Conservation (phyloP, 2,329 filamentous ascomycete genomes). For the Ceratocystis cacaofunesta region DNA sequence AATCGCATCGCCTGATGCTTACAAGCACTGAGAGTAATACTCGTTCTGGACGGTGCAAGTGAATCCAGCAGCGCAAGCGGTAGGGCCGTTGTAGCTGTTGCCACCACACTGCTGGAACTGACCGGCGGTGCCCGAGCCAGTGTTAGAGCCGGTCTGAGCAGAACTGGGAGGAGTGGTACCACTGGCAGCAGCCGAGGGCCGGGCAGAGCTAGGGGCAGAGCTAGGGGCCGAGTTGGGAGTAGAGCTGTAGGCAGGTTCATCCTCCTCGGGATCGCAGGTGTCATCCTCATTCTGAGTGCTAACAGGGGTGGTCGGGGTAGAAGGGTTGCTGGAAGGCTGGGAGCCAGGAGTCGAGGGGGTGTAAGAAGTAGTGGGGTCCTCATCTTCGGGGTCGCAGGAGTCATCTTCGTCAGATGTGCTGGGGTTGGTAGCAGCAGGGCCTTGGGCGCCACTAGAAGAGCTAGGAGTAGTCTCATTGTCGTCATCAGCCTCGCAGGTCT, state of each 20-base stretch:
- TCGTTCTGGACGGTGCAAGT: slow-evolving; percentile 28
- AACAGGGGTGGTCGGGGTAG: background rate
- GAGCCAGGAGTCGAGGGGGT: too few species aligned
- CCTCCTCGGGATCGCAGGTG: background rate
- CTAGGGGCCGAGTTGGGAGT: background rate
- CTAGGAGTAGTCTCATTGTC: background rate
- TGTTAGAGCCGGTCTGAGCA: background rate
- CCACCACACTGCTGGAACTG: slow-evolving; percentile 29
- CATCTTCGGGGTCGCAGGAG: background rate
- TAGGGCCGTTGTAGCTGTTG: slow-evolving; percentile 25
- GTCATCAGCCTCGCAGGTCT: background rate
- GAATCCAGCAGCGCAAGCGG: slow-evolving; percentile 24
- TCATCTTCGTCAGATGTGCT: background rate
- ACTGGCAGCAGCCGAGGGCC: slow-evolving; percentile 23
- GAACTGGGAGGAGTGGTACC: slow-evolving; percentile 10
- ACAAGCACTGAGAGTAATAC: slow-evolving; percentile 31
- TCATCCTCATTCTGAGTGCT: background rate
- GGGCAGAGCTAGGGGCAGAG: slow-evolving; percentile 19
- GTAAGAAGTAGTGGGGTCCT: background rate
- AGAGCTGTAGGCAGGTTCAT: background rate
- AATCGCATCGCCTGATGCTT: slow-evolving; percentile 13
- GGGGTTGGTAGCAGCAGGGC: background rate
- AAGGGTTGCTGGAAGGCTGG: too few species aligned
- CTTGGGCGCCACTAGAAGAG: background rate
- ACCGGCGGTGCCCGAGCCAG: slow-evolving; percentile 21